Evolutionary conservation across 2,329 filamentous ascomycete species (phyloP), one percentile per base, ranked within the genome.

Genomic region (Trichophyton verrucosum): DNA sequence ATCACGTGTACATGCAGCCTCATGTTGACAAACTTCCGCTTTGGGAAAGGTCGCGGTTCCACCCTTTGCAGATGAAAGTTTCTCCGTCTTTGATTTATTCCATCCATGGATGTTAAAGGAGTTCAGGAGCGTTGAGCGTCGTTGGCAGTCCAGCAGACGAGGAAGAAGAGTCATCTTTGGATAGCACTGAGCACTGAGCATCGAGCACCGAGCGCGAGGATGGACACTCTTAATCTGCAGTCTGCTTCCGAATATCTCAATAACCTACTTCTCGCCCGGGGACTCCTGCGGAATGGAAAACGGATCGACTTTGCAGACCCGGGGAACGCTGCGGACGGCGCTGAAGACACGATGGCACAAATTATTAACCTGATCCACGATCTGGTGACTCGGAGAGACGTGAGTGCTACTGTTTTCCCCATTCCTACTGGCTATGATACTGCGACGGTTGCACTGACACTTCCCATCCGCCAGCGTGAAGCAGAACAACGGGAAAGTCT

Each of bases 311-410:
- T 99, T 72, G 85, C 88, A 63, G 78, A 84, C 64, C 86, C 88
- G 7, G 83, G 83, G 59, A 79, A 83, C 64, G 81, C 17, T 11
- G 82, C 86, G 64, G 80, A 81, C 17, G 73, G 73, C 15, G 79
- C 83, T 42, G 81, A 82, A 69, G 82, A 81, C 58, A 88, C 88
- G 17, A 92, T 94, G 85, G 87, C 88, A 20, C 84, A 85, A 66
- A 86, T 97, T 67, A 96, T 99, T 76, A 88, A 92, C 70, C 81
- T 99, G 24, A 85, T 99, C 57, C 96, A 99, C 74, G 94, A 99
- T 71, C 76, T 99, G 67, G 89, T 99, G 62, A 73, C 96, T 63
- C 84, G 91, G 66, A 84, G 91, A 78, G 94, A 99, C 73, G 90
- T 95, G 78, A 68, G 85, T 78, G 15, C 40, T 17, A n/a, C 40